Percentiles rank a stretch among this genome's conserved stretches.
These are phyloP conservation scores for Pichia californica DNA, from an alignment of 805 yeast species.

Conservation along the genomic window DNA sequence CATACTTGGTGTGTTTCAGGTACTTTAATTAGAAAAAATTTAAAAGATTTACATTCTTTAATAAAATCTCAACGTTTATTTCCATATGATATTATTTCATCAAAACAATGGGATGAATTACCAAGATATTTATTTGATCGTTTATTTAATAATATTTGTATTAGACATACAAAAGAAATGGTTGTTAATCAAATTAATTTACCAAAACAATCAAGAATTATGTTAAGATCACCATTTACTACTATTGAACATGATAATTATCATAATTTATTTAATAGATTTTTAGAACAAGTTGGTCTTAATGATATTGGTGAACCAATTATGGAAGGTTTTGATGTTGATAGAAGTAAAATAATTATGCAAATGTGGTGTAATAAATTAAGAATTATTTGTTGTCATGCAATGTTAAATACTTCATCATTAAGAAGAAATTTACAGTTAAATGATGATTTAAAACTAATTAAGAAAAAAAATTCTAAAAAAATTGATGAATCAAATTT, in stretches of 20 bases:
- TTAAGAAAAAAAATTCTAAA: constrained; percentile 6
- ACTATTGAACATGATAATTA: constrained; percentile 84
- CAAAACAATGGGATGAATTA: constrained; percentile 25
- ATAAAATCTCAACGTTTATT: constrained; percentile 56
- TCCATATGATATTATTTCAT: constrained; percentile 47
- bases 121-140: constrained; percentile 36
- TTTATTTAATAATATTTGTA: constrained; percentile 48
- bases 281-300: constrained; percentile 50
- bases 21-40: constrained; percentile 70
- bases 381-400: constrained; percentile 81
- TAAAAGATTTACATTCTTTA: constrained; percentile 65
- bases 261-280: constrained; percentile 53
- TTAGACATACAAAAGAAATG: constrained; percentile 81
- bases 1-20: constrained; percentile 99
- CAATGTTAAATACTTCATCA: constrained; percentile 33
- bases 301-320: constrained; percentile 45
- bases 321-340: constrained; percentile 42
- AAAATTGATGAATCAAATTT: constrained; percentile 13
- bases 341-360: constrained; percentile 41
- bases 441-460: constrained; percentile 8
- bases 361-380: constrained; percentile 62
- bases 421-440: constrained; percentile 5
- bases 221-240: constrained; percentile 69
- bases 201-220: constrained; percentile 70
- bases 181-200: constrained; percentile 69